phyloP scores from a whole-genome alignment of 1,284 basidiomycete species.

The Irpex sp. region DNA sequence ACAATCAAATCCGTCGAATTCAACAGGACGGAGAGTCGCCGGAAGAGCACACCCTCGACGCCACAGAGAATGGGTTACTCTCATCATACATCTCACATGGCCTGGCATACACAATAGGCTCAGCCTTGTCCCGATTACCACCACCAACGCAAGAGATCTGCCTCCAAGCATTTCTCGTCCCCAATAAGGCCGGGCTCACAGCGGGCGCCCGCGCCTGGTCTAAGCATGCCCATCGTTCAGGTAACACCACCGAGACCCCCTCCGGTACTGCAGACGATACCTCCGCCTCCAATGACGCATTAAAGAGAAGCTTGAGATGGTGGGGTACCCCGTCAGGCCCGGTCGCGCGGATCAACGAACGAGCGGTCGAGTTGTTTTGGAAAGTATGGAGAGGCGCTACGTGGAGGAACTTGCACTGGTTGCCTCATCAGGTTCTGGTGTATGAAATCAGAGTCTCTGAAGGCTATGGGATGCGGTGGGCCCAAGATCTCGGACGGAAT shows the following conservation, averaged over 20 bases:
- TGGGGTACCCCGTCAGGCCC: slow-evolving; percentile 54
- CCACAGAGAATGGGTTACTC: not conserved
- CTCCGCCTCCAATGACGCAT: not conserved
- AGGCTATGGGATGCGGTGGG: slow-evolving; percentile 66
- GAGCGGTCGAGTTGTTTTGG: slow-evolving; percentile 44
- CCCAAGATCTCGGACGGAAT: slow-evolving; percentile 33
- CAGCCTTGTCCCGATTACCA: slow-evolving; percentile 43
- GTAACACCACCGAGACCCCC: not conserved
- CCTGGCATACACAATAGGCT: slow-evolving; percentile 53
- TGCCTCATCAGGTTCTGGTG: slow-evolving; percentile 53
- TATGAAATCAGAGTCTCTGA: slow-evolving; percentile 53
- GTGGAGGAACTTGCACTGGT: slow-evolving; percentile 60
- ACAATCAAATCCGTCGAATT: not conserved
- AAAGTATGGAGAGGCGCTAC: slow-evolving; percentile 44
- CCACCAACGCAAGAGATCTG: slow-evolving; percentile 43
- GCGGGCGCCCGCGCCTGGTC: slow-evolving; percentile 58
- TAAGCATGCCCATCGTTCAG: slow-evolving; percentile 54
- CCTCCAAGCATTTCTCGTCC: slow-evolving; percentile 40
- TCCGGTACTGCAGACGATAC: not conserved
- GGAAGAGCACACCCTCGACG: not conserved
- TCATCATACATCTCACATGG: slow-evolving; percentile 41
- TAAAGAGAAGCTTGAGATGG: slow-evolving; percentile 38
- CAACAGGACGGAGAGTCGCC: not conserved
- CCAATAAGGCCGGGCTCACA: slow-evolving; percentile 45
- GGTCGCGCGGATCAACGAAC: slow-evolving; percentile 45